These are phyloP conservation scores for Adansonia madagascariensis DNA, from an alignment of 441 rosid genomes.

Conservation along the genomic window DNA sequence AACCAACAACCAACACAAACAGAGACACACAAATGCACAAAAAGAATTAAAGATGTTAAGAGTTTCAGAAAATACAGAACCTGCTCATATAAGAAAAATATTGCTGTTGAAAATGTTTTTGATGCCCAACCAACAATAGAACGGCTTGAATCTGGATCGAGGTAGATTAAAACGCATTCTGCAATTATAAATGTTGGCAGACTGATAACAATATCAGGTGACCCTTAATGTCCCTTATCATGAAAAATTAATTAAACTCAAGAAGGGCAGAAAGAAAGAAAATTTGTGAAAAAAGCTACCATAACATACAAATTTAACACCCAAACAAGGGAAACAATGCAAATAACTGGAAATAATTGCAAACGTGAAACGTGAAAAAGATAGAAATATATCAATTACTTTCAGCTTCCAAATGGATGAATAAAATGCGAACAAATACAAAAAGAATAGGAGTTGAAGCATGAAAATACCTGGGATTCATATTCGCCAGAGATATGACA, in stretches of 20 bases:
- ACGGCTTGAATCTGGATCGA: slow-evolving; percentile 86
- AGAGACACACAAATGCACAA: background rate
- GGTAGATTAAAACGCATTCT: slow-evolving; percentile 95
- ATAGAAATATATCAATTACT: background rate
- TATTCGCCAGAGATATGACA: slow-evolving; percentile 66
- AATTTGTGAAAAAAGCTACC: background rate
- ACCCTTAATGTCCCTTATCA: slow-evolving; percentile 30
- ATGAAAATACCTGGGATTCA: slow-evolving; percentile 74
- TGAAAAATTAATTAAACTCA: slow-evolving; percentile 21
- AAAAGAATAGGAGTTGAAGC: background rate
- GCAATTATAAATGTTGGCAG: slow-evolving; percentile 97
- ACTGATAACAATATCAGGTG: slow-evolving; percentile 79
- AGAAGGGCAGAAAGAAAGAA: slow-evolving; percentile 5
- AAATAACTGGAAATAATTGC: background rate
- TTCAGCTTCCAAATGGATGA: slow-evolving; percentile 5
- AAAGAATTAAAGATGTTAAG: background rate
- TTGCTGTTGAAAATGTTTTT: slow-evolving; percentile 66
- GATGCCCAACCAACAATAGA: slow-evolving; percentile 85
- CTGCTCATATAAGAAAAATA: slow-evolving; percentile 96
- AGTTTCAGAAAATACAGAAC: slow-evolving; percentile 39
- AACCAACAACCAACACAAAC: slow-evolving; percentile 10
- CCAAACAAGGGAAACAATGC: background rate
- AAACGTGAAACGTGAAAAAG: background rate
- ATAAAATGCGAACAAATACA: slow-evolving; percentile 14
- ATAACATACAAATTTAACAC: background rate